These are phyloP conservation scores for Neurospora terricola DNA, from an alignment of 495 filamentous ascomycete genomes.

Conservation along the genomic window DNA sequence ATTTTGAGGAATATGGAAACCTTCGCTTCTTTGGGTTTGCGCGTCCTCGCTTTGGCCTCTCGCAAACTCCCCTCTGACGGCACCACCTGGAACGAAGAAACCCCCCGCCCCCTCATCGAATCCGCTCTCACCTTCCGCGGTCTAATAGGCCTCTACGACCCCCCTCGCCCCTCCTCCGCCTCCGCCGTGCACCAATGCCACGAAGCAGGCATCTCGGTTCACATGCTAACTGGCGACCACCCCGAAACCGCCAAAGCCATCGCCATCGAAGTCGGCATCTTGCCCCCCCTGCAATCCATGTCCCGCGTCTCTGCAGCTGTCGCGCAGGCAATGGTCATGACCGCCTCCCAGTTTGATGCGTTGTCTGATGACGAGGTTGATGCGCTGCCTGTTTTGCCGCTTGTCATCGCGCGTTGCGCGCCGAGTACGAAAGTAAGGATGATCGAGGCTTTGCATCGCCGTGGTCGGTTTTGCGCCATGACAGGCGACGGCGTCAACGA, in stretches of 20 bases:
- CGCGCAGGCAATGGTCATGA: constrained; percentile 48
- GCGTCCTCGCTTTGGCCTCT: constrained; percentile 64
- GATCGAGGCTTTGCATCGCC: constrained; percentile 58
- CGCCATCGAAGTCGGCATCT: constrained; percentile 64
- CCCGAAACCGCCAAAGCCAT: constrained; percentile 66
- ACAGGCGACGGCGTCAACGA: constrained; percentile 81
- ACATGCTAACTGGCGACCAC: constrained; percentile 80
- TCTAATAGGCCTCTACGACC: constrained; percentile 62
- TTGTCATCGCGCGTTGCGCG: constrained; percentile 56
- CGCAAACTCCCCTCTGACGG: constrained; percentile 14
- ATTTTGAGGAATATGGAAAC: constrained; percentile 52
- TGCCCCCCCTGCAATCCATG: constrained; percentile 41
- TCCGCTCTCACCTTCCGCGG: constrained; percentile 50
- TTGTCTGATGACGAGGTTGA: constrained; percentile 49
- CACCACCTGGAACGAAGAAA: constrained; percentile 18
- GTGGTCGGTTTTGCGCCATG: constrained; percentile 49
- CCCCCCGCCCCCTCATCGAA: constrained; percentile 41
- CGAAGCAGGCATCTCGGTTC: constrained; percentile 61
- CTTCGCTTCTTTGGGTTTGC: constrained; percentile 61
- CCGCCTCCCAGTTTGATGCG: constrained; percentile 52
- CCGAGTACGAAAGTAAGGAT: constrained; percentile 58
- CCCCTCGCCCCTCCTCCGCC: constrained; percentile 57
- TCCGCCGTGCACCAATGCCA: constrained; percentile 57
- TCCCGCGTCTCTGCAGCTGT: constrained; percentile 39
- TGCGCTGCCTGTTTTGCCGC: constrained; percentile 45